Conservation (phyloP, 257 asterid genomes). For the Gentiana macrophylla region DNA sequence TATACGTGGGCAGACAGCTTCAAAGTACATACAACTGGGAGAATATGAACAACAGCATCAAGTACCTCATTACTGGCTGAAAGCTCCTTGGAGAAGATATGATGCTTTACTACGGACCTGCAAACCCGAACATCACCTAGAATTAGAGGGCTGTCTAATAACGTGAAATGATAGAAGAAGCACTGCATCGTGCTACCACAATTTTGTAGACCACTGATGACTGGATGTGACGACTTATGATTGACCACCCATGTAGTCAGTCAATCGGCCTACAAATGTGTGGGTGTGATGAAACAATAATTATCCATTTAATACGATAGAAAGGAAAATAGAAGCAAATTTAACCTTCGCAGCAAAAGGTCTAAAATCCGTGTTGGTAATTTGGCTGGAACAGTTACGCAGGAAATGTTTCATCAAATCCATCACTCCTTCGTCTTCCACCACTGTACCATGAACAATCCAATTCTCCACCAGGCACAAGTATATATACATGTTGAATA, state of each 20-base stretch:
- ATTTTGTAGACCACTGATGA: too few species aligned
- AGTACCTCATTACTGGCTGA: constrained; percentile 28
- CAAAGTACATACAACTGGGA: too few species aligned
- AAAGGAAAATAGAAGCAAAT: constrained; percentile 2
- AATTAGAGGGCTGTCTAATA: too few species aligned
- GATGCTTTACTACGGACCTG: constrained; percentile 96
- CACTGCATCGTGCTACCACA: too few species aligned
- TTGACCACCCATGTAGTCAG: too few species aligned
- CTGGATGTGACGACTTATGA: too few species aligned
- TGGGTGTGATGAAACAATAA: background rate
- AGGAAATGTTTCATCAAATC: constrained; percentile 38
- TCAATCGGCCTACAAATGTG: too few species aligned
- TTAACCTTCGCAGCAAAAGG: constrained; percentile 73
- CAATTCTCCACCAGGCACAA: constrained; percentile 69
- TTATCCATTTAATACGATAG: background rate
- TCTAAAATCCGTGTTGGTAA: constrained; percentile 73
- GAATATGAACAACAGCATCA: too few species aligned
- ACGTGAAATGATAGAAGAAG: too few species aligned
- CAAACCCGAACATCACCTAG: constrained; percentile 7
- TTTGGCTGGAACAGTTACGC: constrained; percentile 65
- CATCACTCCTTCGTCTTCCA: constrained; percentile 34
- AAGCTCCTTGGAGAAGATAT: constrained; percentile 74
- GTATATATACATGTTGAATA: constrained; percentile 55
- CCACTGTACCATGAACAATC: constrained; percentile 34
- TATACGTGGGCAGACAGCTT: too few species aligned